Evolutionary conservation across 176 grass and related monocot species (phyloP), one percentile per base, ranked within the genome.

Genomic region (Musa schizocarpa): DNA sequence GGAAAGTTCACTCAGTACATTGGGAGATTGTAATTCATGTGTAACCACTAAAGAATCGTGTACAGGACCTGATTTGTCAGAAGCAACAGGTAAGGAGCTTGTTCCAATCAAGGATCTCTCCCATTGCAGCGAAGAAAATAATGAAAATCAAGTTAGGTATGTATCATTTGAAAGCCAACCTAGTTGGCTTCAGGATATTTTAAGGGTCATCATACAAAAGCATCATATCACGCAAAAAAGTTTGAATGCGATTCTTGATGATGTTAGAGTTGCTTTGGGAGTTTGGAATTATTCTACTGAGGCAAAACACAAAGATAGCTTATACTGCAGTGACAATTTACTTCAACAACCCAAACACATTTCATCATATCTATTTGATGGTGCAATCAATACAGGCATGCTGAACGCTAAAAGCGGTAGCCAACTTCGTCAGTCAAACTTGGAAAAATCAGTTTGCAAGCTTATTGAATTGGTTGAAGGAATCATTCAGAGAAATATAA

Each of bases 151-250:
- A 61, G 8, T 21, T 11, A 75, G 13, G 16, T 63, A 51, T 13
- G 65, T 23, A 23, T 51, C 43, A 12, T 81, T 74, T 79, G 80
- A 83, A 14, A 85, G 57, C 6, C 80, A 76, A 69, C 81, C 83
- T 71, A 80, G 81, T 72, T 90, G 83, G 79, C 72, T 90, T 34
- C 80, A 85, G 9, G 71, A 85, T 72, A 86, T 92, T 16, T 78
- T 87, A 79, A 34, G 83, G 66, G 76, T 96, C 10, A 83, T 90
- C n/a, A 72, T 81, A 20, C 74, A 84, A 0, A 83, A 83, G 83
- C 89, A 92, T 79, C 84, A 96, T 71, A 72, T 84, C 49, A 83
- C 54, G 20, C 85, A 89, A 26, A 74, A 86, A 75, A 86, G 81
- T 63, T 27, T 87, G 3, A 69, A 81, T 27, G 13, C 26, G 21